Conservation (phyloP, 2,329 filamentous ascomycete species). For the Microdochium nivale region DNA sequence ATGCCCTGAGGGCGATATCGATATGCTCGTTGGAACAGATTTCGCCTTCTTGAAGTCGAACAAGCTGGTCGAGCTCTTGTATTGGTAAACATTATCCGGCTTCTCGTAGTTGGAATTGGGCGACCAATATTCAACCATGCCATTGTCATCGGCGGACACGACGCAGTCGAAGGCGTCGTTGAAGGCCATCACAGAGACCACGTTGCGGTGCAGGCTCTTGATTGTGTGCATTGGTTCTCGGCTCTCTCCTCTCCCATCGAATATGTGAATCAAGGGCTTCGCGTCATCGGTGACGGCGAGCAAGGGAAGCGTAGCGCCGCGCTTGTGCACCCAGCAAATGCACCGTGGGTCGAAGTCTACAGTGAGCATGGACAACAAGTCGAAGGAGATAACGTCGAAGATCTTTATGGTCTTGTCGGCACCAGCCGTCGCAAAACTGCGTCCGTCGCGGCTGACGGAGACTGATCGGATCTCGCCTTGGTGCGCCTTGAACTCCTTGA, state of each 20-base stretch:
- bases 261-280: slow-evolving; percentile 68
- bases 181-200: slow-evolving; percentile 80
- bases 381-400: slow-evolving; percentile 77
- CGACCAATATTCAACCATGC: slow-evolving; percentile 96
- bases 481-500: slow-evolving; percentile 95
- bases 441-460: slow-evolving; percentile 79
- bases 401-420: slow-evolving; percentile 72
- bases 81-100: slow-evolving; percentile 81
- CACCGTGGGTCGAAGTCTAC: slow-evolving; percentile 67
- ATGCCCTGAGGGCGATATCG: slow-evolving; percentile 76
- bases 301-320: slow-evolving; percentile 78
- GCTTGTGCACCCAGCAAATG: slow-evolving; percentile 85
- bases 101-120: slow-evolving; percentile 78
- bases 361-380: slow-evolving; percentile 75
- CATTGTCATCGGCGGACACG: slow-evolving; percentile 76
- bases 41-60: slow-evolving; percentile 98
- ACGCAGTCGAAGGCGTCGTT: slow-evolving; percentile 87
- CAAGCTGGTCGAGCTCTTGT: slow-evolving; percentile 87
- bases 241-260: slow-evolving; percentile 81
- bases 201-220: slow-evolving; percentile 68
- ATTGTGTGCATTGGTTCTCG: slow-evolving; percentile 69
- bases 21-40: slow-evolving; percentile 71
- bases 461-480: slow-evolving; percentile 75
- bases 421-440: slow-evolving; percentile 88
- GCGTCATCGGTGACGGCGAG: slow-evolving; percentile 74